phyloP scores from a whole-genome alignment of 2,329 filamentous ascomycete species.

The Penicillium sp. region DNA sequence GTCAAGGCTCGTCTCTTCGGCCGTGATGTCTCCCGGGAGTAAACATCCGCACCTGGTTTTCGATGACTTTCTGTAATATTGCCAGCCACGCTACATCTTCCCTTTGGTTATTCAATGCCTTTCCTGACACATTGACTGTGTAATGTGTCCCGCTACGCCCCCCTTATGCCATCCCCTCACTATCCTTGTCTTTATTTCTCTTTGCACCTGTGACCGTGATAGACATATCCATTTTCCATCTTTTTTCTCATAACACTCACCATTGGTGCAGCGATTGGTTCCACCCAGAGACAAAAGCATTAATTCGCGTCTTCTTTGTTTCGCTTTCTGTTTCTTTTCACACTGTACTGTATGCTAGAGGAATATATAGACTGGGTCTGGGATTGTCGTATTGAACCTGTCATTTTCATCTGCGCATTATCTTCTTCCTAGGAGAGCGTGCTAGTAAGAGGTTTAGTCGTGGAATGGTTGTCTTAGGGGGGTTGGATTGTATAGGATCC shows the following conservation, averaged over 20 bases:
- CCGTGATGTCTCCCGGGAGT: slow-evolving; percentile 63
- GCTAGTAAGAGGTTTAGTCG: not conserved
- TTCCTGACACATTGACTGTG: not conserved
- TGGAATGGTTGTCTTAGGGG: not conserved
- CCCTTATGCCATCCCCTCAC: slow-evolving; percentile 15
- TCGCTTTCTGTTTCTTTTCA: slow-evolving; percentile 14
- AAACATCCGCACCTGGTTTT: slow-evolving; percentile 17
- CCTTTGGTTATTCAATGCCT: slow-evolving; percentile 7
- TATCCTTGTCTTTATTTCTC: slow-evolving; percentile 4
- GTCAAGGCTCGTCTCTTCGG: slow-evolving; percentile 94
- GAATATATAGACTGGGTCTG: slow-evolving; percentile 25
- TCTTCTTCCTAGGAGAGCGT: too few relatives aligned
- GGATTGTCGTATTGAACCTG: slow-evolving; percentile 11
- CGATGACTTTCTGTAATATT: slow-evolving; percentile 10
- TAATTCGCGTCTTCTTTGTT: slow-evolving; percentile 13
- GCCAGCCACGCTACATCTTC: slow-evolving; percentile 5
- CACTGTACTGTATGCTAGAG: slow-evolving; percentile 18
- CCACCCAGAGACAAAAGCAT: slow-evolving; percentile 18
- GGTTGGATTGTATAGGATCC: not conserved
- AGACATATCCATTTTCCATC: slow-evolving; percentile 18
- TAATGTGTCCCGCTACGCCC: slow-evolving; percentile 5
- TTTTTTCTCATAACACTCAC: slow-evolving; percentile 13
- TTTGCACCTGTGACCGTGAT: slow-evolving; percentile 11
- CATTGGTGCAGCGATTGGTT: slow-evolving; percentile 9
- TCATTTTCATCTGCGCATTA: slow-evolving; percentile 2